Conservation (phyloP, 768 basidiomycete genomes). For the Kwoniella dendrophila region DNA sequence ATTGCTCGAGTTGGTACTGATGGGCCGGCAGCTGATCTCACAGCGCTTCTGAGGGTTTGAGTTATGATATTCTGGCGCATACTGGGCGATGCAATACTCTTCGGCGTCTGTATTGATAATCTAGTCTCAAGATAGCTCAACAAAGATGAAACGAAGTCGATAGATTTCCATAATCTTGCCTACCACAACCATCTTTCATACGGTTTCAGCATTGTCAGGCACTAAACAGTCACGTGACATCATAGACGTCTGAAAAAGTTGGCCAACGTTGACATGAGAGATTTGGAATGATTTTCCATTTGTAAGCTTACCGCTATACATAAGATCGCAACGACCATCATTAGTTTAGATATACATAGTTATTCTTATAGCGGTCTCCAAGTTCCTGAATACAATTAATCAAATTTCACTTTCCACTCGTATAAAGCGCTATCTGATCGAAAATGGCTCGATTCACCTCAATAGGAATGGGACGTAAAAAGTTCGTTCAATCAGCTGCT, state of each 20-base stretch:
- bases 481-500: slow-evolving; percentile 47
- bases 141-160: not conserved
- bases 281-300: too few species aligned
- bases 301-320: too few species aligned
- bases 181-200: too few species aligned
- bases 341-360: too few species aligned
- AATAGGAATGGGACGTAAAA: slow-evolving; percentile 50
- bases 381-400: too few species aligned
- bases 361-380: too few species aligned
- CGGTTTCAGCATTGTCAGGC: not conserved
- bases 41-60: not conserved
- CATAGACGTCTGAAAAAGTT: slow-evolving; percentile 10
- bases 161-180: not conserved
- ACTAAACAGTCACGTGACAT: slow-evolving; percentile 9
- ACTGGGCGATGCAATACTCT: not conserved
- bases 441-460: slow-evolving; percentile 53
- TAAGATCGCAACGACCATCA: too few species aligned
- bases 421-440: not conserved
- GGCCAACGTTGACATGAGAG: too few species aligned
- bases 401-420: too few species aligned
- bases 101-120: not conserved
- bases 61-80: slow-evolving; percentile 4
- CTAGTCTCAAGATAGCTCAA: too few species aligned
- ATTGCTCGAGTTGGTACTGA: not conserved
- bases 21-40: not conserved